Evolutionary conservation across 2,329 filamentous ascomycete species (phyloP), one percentile per base, ranked within the genome.

Genomic region (Aspergillus sclerotialis): DNA sequence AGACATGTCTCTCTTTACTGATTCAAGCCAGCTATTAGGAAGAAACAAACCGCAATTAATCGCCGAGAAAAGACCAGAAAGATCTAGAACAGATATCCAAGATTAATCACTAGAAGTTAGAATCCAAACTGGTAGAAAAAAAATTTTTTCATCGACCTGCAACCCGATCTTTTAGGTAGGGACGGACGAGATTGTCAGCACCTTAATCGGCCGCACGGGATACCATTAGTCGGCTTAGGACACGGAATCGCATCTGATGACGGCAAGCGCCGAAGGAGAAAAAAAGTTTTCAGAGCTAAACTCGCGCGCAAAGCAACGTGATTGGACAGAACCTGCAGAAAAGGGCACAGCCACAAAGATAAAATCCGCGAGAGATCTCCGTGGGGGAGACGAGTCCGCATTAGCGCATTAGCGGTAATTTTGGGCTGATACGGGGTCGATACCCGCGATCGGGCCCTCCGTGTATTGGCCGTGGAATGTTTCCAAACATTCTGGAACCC

Each of bases 231-330:
- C 11, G 15, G 30, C 15, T 7, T 28, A 35, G 33, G 19, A 23
- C 10, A 23, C 19, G 19, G 19, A 6, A 23, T 23, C 18, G 12
- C 23, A 27, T 21, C 26, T 35, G 26, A 23, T 33, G 42, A 19
- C 29, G 44, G 43, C 40, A 45, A 31, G 34, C 39, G 37, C 35
- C 43, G 30, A 42, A 40, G 45, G 45, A 45, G 37, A 43, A 48
- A 23, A 39, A 47, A 15, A 28, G 19, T 44, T 39, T 46, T 41
- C 32, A 15, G 37, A 43, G 38, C 26, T 30, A n/a, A n/a, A n/a
- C n/a, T n/a, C n/a, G n/a, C n/a, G n/a, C n/a, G n/a, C n/a, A n/a
- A n/a, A n/a, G n/a, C n/a, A n/a, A n/a, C n/a, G n/a, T n/a, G n/a
- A n/a, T n/a, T n/a, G n/a, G n/a, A n/a, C n/a, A n/a, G n/a, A n/a